These are phyloP conservation scores for Hibiscus trionum DNA, from an alignment of 345 rosid genomes.

Conservation along the genomic window DNA sequence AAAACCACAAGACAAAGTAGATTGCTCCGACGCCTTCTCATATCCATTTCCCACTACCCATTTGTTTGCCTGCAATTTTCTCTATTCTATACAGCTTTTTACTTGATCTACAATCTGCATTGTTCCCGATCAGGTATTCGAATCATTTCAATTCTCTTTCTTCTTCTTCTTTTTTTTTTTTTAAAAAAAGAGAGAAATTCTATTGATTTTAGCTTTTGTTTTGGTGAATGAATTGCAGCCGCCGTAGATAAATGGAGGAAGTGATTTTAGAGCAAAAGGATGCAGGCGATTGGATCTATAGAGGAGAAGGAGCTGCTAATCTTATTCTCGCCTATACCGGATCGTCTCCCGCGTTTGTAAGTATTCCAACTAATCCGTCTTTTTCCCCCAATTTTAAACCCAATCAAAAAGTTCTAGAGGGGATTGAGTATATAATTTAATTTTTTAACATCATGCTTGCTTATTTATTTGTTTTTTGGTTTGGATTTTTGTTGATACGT, in stretches of 20 bases:
- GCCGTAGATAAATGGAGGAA: slow-evolving; percentile 29
- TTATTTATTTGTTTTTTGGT: background rate
- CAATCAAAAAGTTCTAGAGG: background rate
- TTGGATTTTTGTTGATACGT: background rate
- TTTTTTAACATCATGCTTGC: background rate
- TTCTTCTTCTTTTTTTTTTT: background rate
- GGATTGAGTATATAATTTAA: background rate
- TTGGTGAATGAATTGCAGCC: slow-evolving; percentile 1
- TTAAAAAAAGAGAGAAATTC: background rate
- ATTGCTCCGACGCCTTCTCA: background rate
- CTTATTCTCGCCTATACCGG: slow-evolving; percentile 78
- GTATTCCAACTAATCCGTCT: slow-evolving; percentile 7
- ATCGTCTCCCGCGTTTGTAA: slow-evolving; percentile 62
- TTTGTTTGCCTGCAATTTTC: background rate
- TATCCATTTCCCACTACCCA: too few species aligned
- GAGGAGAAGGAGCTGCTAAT: slow-evolving; percentile 96
- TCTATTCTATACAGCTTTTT: background rate
- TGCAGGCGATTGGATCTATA: slow-evolving; percentile 77
- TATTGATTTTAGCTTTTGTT: background rate
- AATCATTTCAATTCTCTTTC: background rate
- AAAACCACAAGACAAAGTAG: background rate
- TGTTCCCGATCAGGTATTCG: background rate
- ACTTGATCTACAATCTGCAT: background rate
- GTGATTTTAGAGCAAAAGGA: slow-evolving; percentile 45
- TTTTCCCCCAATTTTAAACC: background rate